Percentiles rank a stretch among this genome's conserved stretches.
These are phyloP conservation scores for Yamadazyma conglobata DNA, from an alignment of 1,139 yeast genomes.

Conservation along the genomic window DNA sequence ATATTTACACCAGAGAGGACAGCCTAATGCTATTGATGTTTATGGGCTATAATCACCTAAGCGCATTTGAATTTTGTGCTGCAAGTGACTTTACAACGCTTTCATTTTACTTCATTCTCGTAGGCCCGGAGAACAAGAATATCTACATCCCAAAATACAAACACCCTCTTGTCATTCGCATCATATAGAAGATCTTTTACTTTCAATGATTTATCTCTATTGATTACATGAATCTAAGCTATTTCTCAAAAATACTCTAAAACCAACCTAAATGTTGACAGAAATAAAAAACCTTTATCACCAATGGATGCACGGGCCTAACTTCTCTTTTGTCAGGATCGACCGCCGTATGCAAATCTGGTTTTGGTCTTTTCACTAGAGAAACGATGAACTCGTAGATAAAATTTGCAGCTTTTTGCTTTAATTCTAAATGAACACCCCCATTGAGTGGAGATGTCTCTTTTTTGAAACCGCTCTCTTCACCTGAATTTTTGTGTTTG, in stretches of 20 bases:
- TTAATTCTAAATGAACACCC: constrained; percentile 16
- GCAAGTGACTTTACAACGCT: too few species aligned
- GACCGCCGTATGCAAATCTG: background rate
- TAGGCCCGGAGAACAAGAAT: too few species aligned
- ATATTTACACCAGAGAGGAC: too few species aligned
- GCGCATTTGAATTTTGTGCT: too few species aligned
- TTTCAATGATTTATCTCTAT: too few species aligned
- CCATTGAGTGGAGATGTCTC: constrained; percentile 3
- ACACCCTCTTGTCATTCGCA: too few species aligned
- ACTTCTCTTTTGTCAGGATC: background rate
- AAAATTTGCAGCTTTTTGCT: constrained; percentile 20
- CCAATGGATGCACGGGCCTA: background rate
- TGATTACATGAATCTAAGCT: background rate
- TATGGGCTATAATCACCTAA: too few species aligned
- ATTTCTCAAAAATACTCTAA: background rate
- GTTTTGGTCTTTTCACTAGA: background rate
- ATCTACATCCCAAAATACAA: too few species aligned
- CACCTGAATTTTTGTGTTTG: constrained; percentile 11
- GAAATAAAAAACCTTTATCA: constrained; percentile 1
- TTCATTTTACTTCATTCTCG: too few species aligned
- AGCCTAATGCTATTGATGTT: too few species aligned
- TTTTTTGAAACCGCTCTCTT: constrained; percentile 3
- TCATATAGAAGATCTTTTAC: too few species aligned
- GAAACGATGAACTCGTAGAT: constrained; percentile 17
- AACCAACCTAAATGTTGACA: constrained; percentile 5